Evolutionary conservation across 768 basidiomycete species (phyloP), one percentile per base, ranked within the genome.

Genomic region (Mycena galopus): DNA sequence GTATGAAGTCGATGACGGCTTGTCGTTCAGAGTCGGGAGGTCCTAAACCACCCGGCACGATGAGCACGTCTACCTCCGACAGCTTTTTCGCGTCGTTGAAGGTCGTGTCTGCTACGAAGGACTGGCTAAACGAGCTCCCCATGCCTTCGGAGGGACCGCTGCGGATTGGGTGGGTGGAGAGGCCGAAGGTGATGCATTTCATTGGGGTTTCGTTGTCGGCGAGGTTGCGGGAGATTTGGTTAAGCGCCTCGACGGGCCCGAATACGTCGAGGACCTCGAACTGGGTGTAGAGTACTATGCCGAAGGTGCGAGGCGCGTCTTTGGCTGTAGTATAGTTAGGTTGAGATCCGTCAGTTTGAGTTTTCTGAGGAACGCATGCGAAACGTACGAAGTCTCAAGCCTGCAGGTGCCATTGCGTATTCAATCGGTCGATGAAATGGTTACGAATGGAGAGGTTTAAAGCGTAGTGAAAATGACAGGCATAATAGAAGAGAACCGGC

Each of bases 261-360:
- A 59, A 59, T 44, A 60, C 66, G 57, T 67, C 66, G 44, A 67
- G 66, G 56, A 59, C 57, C 44, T 67, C 66, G 66, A 67, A 67
- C 42, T 59, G 56, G 66, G 56, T 59, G 57, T 59, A 67, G 66
- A 67, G 66, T 3, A 67, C 57, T 32, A 67, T 33, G 57, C 66
- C 66, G 57, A 59, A 67, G 56, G 37, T 64, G 55, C 55, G 55
- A 30, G 55, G 55, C 29, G 55, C 55, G 19, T 56, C 55, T 56
- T 56, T 56, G 30, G 55, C 55, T 56, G 30, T 32, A 66, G 55
- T 56, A 17, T 32, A 66, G 55, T 66, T 66, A 29, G 53, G 39
- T 56, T 32, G 53, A 66, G 65, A 66, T 44, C 62, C 62, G 62
- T 64, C 62, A 64, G 62, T 39, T 64, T 64, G 64, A 65, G 64